phyloP scores from a whole-genome alignment of 2,329 filamentous ascomycete genomes.

The Pyrenochaeta sp. region DNA sequence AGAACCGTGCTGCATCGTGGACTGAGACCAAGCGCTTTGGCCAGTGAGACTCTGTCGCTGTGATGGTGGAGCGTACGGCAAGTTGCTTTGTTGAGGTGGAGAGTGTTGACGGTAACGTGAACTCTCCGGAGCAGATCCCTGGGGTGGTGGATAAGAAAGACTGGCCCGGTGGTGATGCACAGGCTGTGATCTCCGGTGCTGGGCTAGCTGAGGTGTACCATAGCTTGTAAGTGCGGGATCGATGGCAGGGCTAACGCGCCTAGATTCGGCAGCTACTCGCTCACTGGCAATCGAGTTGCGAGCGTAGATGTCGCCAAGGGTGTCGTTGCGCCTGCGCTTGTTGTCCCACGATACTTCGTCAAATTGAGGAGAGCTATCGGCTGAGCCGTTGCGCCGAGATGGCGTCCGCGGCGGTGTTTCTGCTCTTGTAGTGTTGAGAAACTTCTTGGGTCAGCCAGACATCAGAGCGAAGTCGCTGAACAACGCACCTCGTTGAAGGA shows the following conservation, averaged over 20 bases:
- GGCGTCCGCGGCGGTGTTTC: constrained; percentile 45
- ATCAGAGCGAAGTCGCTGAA: no score
- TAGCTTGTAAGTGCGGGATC: constrained; percentile 31
- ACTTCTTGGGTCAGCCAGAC: constrained; percentile 23
- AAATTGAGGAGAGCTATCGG: constrained; percentile 40
- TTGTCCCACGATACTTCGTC: constrained; percentile 39
- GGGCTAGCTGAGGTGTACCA: constrained; percentile 13
- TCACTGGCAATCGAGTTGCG: constrained; percentile 24
- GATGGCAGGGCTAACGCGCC: constrained; percentile 27
- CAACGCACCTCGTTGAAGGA: constrained; percentile 40
- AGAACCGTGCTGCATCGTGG: constrained; percentile 11
- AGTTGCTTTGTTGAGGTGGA: constrained; percentile 25
- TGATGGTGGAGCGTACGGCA: constrained; percentile 19
- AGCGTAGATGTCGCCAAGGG: constrained; percentile 29
- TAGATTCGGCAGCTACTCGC: constrained; percentile 18
- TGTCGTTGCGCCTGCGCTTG: constrained; percentile 40
- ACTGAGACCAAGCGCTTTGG: constrained; percentile 19
- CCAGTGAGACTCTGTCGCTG: constrained; percentile 11
- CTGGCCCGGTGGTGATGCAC: constrained; percentile 38
- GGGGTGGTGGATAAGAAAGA: constrained; percentile 31
- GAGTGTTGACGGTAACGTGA: constrained; percentile 38
- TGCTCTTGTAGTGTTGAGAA: constrained; percentile 36
- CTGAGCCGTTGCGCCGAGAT: constrained; percentile 32
- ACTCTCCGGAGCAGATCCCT: constrained; percentile 1
- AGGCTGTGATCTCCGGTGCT: constrained; percentile 9